Base-by-base conservation (phyloP, 257 asterid species). In the Penstemon davidsonii region DNA sequence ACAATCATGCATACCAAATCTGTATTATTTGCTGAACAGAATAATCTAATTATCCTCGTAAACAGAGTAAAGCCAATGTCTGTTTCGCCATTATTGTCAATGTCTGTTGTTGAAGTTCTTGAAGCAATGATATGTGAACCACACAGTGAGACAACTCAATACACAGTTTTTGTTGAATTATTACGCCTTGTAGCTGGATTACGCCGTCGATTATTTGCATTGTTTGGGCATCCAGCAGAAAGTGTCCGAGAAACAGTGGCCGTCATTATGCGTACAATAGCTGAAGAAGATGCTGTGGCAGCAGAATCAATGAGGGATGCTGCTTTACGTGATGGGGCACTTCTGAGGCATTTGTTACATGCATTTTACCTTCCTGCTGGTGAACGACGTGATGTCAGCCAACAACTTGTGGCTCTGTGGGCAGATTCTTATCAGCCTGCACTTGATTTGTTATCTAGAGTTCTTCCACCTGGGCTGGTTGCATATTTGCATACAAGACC, bases 231-330 rank as follows among this genome's bases (percentile, higher is more conserved):
- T 81, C 96, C 99, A 39, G 97, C 97, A 4, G 97, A 90, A 78
- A 88, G 97, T 73, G 95, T 90, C 33, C 81, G 97, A 66, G 99
- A 93, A 78, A 87, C 95, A 3, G 95, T 93, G 50, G 97, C 97
- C 42, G 97, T 93, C 43, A 85, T 93, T 59, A 93, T 93, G 99
- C 95, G 99, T 65, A 90, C 99, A 54, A 93, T 93, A 74, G 99
- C 99, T 2, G 99, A 93, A 84, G 99, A 93, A 85, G 99, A 93
- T 84, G 99, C 97, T 38, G 97, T 93, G 74, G 99, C 99, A 42
- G 99, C 99, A 59, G 99, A 93, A 78, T 93, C 99, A 59, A 93
- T 93, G 99, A 87, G 99, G 71, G 99, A 91, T 71, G 97, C 99
- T 62, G 96, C 99, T 73, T 84, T 93, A 77, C 96, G 99, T 70